Conservation (phyloP, 176 grass and related monocot genomes). For the Chloris gayana region DNA sequence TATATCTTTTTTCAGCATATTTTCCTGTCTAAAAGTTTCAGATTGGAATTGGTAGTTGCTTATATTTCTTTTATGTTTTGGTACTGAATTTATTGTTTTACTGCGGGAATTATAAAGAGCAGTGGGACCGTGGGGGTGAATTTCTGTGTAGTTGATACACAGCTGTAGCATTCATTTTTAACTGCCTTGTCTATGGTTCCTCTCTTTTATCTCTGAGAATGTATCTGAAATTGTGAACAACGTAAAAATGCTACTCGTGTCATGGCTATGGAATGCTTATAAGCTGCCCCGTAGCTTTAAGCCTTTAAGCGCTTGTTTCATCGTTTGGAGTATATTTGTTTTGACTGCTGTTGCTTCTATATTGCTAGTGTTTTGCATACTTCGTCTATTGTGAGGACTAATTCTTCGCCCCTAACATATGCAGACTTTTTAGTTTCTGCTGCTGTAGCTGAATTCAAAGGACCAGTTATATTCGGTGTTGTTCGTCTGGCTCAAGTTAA, state of each 20-base stretch:
- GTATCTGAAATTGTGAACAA: background rate
- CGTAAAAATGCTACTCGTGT: slow-evolving; percentile 10
- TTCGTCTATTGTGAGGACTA: slow-evolving; percentile 15
- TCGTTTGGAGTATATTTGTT: slow-evolving; percentile 2
- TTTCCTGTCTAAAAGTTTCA: slow-evolving; percentile 15
- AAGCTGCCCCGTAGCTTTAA: background rate
- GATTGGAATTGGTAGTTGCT: background rate
- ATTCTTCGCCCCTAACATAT: slow-evolving; percentile 26
- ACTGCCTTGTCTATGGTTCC: background rate
- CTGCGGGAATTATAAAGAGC: background rate
- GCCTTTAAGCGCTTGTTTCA: background rate
- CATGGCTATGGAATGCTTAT: slow-evolving; percentile 5
- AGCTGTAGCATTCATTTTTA: slow-evolving; percentile 15
- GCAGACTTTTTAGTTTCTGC: slow-evolving; percentile 85
- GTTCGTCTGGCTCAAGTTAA: slow-evolving; percentile 92
- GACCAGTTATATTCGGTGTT: slow-evolving; percentile 80
- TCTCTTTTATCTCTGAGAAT: slow-evolving; percentile 3
- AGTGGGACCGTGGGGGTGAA: background rate
- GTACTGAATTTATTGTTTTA: background rate
- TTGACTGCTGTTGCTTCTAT: slow-evolving; percentile 21
- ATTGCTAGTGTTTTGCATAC: slow-evolving; percentile 9
- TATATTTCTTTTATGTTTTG: background rate
- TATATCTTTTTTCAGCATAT: background rate
- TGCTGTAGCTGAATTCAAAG: slow-evolving; percentile 95
- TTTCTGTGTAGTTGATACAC: background rate